A percentile compares a stretch with the other conserved stretches of the same genome.
phyloP scores from a whole-genome alignment of 2,329 filamentous ascomycete genomes.

The Arthrobotrys megalospora region DNA sequence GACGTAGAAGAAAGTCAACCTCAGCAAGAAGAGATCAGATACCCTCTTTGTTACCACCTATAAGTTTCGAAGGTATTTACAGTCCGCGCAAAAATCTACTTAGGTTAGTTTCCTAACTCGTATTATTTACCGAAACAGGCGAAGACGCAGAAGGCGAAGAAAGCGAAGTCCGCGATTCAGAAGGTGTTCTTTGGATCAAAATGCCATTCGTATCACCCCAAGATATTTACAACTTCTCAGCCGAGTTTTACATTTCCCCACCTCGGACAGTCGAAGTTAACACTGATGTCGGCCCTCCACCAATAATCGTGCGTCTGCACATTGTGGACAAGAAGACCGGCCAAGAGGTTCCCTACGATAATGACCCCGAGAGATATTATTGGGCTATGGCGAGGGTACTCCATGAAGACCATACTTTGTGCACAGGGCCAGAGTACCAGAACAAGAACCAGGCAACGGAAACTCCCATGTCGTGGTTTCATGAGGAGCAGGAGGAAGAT shows the following conservation, averaged over 20 bases:
- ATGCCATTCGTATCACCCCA: constrained; percentile 51
- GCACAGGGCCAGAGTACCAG: constrained; percentile 40
- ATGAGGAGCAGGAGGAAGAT: constrained; percentile 58
- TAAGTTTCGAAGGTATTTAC: constrained; percentile 45
- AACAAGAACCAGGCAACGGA: constrained; percentile 51
- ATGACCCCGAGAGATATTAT: constrained; percentile 48
- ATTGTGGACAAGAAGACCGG: constrained; percentile 56
- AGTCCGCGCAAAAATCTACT: neutral
- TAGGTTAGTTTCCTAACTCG: neutral
- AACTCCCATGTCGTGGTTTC: constrained; percentile 58
- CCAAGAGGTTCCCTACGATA: constrained; percentile 56
- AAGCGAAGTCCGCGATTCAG: constrained; percentile 48
- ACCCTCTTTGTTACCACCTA: constrained; percentile 36
- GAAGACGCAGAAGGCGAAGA: constrained; percentile 36
- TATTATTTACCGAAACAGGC: neutral
- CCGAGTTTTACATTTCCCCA: constrained; percentile 57
- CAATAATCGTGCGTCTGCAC: constrained; percentile 55
- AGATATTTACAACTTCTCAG: constrained; percentile 56
- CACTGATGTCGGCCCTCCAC: constrained; percentile 50
- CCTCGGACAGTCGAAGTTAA: constrained; percentile 52
- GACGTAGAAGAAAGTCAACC: constrained; percentile 56
- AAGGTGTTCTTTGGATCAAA: constrained; percentile 55
- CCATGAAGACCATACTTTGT: constrained; percentile 44
- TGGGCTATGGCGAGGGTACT: constrained; percentile 51
- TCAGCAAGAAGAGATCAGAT: constrained; percentile 49